Evolutionary conservation across 169 alveolate species (phyloP), one percentile per base, ranked within the genome.

Genomic region (Babesia gibsoni): DNA sequence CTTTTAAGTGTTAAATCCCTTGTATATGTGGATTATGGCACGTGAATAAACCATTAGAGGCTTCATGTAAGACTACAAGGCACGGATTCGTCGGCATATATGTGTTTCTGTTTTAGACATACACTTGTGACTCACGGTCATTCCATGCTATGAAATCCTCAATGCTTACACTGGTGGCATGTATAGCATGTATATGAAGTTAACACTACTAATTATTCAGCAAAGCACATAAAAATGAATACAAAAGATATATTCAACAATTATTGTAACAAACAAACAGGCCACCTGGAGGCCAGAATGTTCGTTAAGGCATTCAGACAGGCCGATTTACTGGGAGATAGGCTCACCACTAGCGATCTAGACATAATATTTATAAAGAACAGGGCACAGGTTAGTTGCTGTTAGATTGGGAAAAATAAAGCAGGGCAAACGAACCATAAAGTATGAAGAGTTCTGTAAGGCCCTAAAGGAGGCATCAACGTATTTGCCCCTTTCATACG

Each of bases 271-370:
- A 57, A 65, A 33, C 27, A 48, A 12, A 52, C 65, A 46, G 58
- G 58, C 23, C 72, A 29, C 30, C 68, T 78, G 22, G 79, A 78
- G 50, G 59, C 78, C 23, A 36, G 82, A 25, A 78, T 78, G 87
- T 78, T 52, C 37, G 49, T 78, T 12, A 78, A 78, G 58, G 46
- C 68, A 63, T 78, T 66, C 53, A 56, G 22, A 29, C 75, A 78
- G 37, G 87, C 87, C 8, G 36, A 33, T 0, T 65, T 78, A 29
- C n/a, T 66, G 22, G 32, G 46, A 16, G 32, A 63, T 23, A 46
- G 50, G 7, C 35, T 56, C 7, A 67, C 61, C 2, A 43, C 74
- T 8, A 67, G 42, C 48, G 61, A 36, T 7, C 57, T 66, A 2
- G 87, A 78, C 59, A 27, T 78, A 27, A 45, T 67, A 5, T 78